phyloP scores from a whole-genome alignment of 495 filamentous ascomycete species.

The Penicillium roqueforti region DNA sequence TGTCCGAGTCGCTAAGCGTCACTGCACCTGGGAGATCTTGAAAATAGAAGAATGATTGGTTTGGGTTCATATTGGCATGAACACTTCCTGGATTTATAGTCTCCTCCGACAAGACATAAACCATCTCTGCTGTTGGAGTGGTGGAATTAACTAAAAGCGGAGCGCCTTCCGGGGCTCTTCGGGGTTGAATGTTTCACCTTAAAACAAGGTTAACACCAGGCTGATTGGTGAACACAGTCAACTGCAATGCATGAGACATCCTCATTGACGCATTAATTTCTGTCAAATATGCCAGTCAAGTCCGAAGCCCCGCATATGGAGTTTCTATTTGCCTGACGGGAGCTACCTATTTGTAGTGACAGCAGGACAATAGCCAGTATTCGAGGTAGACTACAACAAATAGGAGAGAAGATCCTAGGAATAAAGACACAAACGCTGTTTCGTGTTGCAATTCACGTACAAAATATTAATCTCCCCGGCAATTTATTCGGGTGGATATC shows the following conservation, averaged over 20 bases:
- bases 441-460: not conserved
- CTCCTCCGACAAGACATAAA: not conserved
- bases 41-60: not conserved
- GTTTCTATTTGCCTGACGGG: not conserved
- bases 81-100: not conserved
- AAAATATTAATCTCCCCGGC: not conserved
- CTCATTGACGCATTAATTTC: slow-evolving; percentile 16
- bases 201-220: slow-evolving; percentile 1
- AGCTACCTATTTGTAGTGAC: not conserved
- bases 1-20: not conserved
- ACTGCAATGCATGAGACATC: not conserved
- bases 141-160: slow-evolving; percentile 3
- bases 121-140: not conserved
- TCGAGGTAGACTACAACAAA: not conserved
- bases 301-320: not conserved
- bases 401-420: not conserved
- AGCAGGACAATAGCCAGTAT: not conserved
- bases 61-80: not conserved
- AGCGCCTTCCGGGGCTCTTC: not conserved
- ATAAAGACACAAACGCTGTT: not conserved
- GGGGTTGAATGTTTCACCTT: slow-evolving; percentile 5
- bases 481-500: not conserved
- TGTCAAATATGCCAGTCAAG: not conserved
- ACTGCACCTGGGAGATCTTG: not conserved
- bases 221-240: slow-evolving; percentile 3